phyloP scores from a whole-genome alignment of 805 yeast genomes.

The Barnettozyma pratensis region DNA sequence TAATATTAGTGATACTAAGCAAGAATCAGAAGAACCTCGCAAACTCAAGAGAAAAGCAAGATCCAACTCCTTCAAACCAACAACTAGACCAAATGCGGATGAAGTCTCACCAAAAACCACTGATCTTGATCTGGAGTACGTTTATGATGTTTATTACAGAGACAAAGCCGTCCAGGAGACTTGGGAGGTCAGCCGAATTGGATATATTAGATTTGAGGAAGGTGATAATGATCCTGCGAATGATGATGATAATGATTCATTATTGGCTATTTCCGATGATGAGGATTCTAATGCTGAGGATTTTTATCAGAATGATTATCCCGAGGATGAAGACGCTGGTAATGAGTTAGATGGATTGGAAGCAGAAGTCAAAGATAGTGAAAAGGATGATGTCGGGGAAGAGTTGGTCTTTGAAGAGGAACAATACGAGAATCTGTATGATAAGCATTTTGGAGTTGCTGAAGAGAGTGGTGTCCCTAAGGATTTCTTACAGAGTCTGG shows the following conservation, averaged over 20 bases:
- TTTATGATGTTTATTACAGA: constrained; percentile 82
- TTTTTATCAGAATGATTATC: constrained; percentile 88
- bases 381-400: neutral
- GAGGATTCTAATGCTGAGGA: constrained; percentile 91
- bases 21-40: constrained; percentile 12
- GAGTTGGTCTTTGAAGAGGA: constrained; percentile 1
- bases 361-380: neutral
- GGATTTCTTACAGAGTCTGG: constrained; percentile 11
- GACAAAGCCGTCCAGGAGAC: constrained; percentile 56
- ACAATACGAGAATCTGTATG: constrained; percentile 4
- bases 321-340: constrained; percentile 83
- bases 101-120: neutral
- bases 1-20: constrained; percentile 26
- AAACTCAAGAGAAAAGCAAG: constrained; percentile 13
- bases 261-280: constrained; percentile 51
- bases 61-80: constrained; percentile 12
- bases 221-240: constrained; percentile 30
- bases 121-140: constrained; percentile 56
- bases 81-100: constrained; percentile 2
- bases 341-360: constrained; percentile 17
- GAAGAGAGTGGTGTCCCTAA: neutral
- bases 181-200: constrained; percentile 29
- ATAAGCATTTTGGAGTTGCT: constrained; percentile 2
- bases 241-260: constrained; percentile 35
- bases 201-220: constrained; percentile 34